Percentiles rank a stretch among this genome's conserved stretches.
Conservation (phyloP, 306 rosid species). For the Rosa rugosa region DNA sequence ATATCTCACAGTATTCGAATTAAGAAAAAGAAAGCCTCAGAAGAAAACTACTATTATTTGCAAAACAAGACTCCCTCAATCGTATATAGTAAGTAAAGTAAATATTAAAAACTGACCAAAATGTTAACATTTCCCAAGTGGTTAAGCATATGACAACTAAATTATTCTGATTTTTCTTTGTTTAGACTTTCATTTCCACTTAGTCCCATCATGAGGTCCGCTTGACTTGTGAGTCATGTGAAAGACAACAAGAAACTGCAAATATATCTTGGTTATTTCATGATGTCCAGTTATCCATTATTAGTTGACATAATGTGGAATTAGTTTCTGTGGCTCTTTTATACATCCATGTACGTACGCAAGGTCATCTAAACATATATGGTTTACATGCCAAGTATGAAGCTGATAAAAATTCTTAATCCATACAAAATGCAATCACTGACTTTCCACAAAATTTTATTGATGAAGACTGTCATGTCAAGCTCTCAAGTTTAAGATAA, state of each 20-base stretch:
- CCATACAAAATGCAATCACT: background rate
- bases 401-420: background rate
- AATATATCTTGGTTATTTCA: background rate
- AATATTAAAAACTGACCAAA: background rate
- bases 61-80: background rate
- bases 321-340: background rate
- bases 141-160: background rate
- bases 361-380: background rate
- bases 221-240: background rate
- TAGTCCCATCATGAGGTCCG: background rate
- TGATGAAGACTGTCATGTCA: background rate
- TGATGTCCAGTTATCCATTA: background rate
- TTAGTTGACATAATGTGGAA: background rate
- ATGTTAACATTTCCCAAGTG: background rate
- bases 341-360: background rate
- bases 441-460: background rate
- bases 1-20: background rate
- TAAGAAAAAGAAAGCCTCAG: background rate
- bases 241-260: background rate
- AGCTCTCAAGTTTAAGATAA: background rate
- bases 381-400: background rate
- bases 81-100: background rate
- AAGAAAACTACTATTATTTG: background rate
- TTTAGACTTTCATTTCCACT: background rate
- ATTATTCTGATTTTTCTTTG: background rate